Evolutionary conservation across 1,284 basidiomycete genomes (phyloP).

Genomic region (Cryptococcus sp.): DNA sequence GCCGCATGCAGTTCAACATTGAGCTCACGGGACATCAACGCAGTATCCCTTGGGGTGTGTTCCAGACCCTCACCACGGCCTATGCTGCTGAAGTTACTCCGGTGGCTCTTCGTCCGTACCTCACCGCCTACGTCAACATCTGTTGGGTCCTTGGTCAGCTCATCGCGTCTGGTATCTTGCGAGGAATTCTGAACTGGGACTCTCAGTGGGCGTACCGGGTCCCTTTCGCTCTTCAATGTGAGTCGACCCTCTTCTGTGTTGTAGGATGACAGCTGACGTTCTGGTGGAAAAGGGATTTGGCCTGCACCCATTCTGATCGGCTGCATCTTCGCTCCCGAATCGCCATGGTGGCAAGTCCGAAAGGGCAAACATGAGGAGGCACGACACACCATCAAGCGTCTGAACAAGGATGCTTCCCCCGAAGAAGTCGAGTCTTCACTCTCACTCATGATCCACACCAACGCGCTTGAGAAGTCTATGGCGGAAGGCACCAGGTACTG

Average conservation of each 20-base stretch:
- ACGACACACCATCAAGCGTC: conserved; percentile 20
- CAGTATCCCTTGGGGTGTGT: conserved; percentile 8
- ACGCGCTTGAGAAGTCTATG: conserved; percentile 36
- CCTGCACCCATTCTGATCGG: conserved; percentile 34
- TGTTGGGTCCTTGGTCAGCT: conserved; percentile 56
- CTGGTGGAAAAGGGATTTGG: conserved; percentile 48
- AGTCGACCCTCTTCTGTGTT: not conserved
- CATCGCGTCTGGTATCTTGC: conserved; percentile 27
- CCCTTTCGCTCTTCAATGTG: conserved; percentile 5
- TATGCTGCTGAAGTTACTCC: conserved; percentile 59
- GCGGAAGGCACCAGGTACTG: conserved; percentile 42
- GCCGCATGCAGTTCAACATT: not conserved
- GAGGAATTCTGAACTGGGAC: conserved; percentile 15
- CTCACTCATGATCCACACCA: conserved; percentile 53
- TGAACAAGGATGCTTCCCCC: conserved; percentile 18
- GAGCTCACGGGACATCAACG: not conserved
- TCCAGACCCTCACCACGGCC: conserved; percentile 43
- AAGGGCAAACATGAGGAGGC: conserved; percentile 29
- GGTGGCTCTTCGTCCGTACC: conserved; percentile 29
- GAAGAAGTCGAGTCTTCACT: conserved; percentile 47
- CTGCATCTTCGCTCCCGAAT: conserved; percentile 28
- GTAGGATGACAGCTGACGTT: not conserved
- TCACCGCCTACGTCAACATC: conserved; percentile 53
- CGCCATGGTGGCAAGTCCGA: conserved; percentile 38
- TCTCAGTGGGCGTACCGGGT: conserved; percentile 24